phyloP scores from a whole-genome alignment of 495 filamentous ascomycete genomes.

The Penicillium ochrochloron region DNA sequence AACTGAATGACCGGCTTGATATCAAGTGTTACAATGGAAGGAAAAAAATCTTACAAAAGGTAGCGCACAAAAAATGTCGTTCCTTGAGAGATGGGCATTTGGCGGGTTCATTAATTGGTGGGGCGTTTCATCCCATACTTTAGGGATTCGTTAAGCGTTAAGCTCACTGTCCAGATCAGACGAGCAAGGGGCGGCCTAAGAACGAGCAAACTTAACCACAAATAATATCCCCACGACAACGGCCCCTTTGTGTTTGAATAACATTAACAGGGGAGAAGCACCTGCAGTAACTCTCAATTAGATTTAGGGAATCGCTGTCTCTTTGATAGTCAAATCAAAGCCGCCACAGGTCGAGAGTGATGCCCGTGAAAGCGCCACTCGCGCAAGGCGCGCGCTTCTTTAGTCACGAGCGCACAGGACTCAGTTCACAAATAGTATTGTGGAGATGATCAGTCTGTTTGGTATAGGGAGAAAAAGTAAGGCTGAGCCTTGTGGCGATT shows the following conservation, averaged over 20 bases:
- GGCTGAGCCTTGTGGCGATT: background rate
- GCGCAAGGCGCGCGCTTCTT: background rate
- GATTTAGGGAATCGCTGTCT: slow-evolving; percentile 4
- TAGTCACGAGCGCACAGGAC: background rate
- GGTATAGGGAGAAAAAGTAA: background rate
- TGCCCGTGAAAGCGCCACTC: background rate
- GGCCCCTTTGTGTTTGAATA: background rate
- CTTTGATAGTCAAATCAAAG: background rate
- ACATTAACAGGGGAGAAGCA: background rate
- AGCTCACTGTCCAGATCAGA: slow-evolving; percentile 24
- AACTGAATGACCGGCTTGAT: background rate
- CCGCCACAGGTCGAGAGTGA: background rate
- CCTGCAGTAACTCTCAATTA: background rate
- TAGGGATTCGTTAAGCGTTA: slow-evolving; percentile 23
- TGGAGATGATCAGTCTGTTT: background rate
- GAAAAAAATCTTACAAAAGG: background rate
- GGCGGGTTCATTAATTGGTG: background rate
- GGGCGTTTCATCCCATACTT: slow-evolving; percentile 16
- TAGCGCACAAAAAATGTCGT: slow-evolving; percentile 4
- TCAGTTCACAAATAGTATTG: background rate
- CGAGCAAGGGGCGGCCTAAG: slow-evolving; percentile 21
- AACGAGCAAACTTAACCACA: background rate
- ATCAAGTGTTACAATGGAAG: background rate
- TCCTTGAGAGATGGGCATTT: background rate
- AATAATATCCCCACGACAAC: slow-evolving; percentile 9